Evolutionary conservation across 257 asterid species (phyloP), one percentile per base, ranked within the genome.

Genomic region (Buddleja alternifolia): DNA sequence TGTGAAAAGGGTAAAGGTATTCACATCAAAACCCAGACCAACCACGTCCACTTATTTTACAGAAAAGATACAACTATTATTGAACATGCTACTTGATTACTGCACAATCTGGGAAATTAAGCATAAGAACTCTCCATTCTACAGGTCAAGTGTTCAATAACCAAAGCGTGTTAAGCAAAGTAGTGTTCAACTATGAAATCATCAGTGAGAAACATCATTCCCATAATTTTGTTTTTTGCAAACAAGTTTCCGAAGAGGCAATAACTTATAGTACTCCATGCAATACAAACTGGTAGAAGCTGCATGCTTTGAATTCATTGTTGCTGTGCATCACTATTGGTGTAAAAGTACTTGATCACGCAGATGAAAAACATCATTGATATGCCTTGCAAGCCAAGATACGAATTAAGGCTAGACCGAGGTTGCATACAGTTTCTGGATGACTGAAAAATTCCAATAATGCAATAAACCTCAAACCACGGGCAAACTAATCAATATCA

Each of bases 1-100:
- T 94, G 90, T 74, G 66, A 52, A 79, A 37, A 48, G 37, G 32
- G 45, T 37, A 40, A 25, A 55, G 36, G 63, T 24, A 40, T 9
- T 23, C 48, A 15, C 14, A 40, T 57, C 4, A 71, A 17, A 68
- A n/a, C 17, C 40, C 32, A 66, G 19, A 40, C 70, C 62, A 45
- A 24, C 11, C 24, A 51, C 55, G 40, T 66, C 36, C 59, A 70
- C 50, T 71, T 45, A 58, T 59, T 60, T 41, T 14, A 64, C 46
- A 12, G 41, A 40, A 45, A 12, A 75, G 67, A 65, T 16, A 67
- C 24, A 15, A 46, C 34, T 34, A 47, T 46, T 42, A 21, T 15
- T 36, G 5, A 54, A 24, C 15, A 56, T 17, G 20, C 10, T 20
- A 70, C 57, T 65, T 37, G 23, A 61, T n/a, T 37, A 25, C 10